A percentile compares a stretch with the other conserved stretches of the same genome.
Conservation (phyloP, 257 asterid species). For the Capsicum baccatum region DNA sequence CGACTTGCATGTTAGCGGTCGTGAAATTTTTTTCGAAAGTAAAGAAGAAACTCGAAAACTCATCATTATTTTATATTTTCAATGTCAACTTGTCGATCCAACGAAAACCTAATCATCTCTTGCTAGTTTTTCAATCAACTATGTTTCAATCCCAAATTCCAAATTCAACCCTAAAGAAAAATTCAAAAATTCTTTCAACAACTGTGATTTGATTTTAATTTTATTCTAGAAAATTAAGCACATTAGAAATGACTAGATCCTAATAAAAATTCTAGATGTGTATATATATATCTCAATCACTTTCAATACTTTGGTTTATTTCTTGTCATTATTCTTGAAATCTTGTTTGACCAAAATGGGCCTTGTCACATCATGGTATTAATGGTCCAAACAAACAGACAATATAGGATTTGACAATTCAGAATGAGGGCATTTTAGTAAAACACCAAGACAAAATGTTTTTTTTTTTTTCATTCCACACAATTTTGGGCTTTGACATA, state of each 20-base stretch:
- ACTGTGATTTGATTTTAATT: neutral
- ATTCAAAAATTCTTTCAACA: neutral
- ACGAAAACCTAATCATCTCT: neutral
- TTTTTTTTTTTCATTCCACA: no score
- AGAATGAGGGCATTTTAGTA: neutral
- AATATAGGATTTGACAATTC: conserved; percentile 16
- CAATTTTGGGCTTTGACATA: no score
- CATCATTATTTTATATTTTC: neutral
- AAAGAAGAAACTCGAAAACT: no score
- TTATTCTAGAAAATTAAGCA: neutral
- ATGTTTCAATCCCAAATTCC: neutral
- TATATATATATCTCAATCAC: neutral
- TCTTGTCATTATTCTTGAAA: conserved; percentile 12
- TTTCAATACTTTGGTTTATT: conserved; percentile 12
- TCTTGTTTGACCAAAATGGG: conserved; percentile 24
- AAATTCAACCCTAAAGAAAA: neutral
- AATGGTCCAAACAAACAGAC: conserved; percentile 15
- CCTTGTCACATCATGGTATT: conserved; percentile 23
- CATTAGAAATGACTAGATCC: conserved; percentile 16
- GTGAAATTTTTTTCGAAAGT: no score
- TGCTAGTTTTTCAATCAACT: neutral
- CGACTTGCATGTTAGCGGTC: no score
- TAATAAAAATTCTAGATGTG: neutral
- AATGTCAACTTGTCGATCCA: neutral
- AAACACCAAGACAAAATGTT: neutral